Base-by-base conservation (phyloP, 345 rosid species). In the Moricandia moricandioides region DNA sequence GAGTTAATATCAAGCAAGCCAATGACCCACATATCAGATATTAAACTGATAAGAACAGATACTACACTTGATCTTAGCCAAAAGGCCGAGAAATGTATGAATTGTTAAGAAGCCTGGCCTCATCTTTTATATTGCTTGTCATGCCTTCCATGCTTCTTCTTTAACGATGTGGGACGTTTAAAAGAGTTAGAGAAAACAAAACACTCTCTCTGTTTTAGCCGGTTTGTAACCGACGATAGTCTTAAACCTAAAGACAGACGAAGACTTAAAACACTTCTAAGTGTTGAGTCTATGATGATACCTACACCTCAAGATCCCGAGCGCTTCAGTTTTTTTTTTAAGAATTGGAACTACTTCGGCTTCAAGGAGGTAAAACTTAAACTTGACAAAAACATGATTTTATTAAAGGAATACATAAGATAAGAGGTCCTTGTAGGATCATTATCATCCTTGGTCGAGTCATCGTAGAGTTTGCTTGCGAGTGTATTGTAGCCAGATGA, bases 251-350 rank as follows among this genome's bases (percentile, higher is more conserved):
- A 39, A 91, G 99, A 89, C 82, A 75, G 87, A 70, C 80, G 91
- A 74, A 81, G 84, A 80, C 84, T 88, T 3, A 96, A 94, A 73
- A 84, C 70, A 72, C 87, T 90, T 62, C 62, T 73, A 62, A 88
- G 85, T 68, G 75, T 81, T 62, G 97, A 94, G 82, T 80, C 79
- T 29, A 91, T 90, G 95, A 88, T 94, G 96, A 88, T 94, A 88
- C 98, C 98, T 14, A 61, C 85, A 11, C 74, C 85, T 51, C 80
- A 81, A 70, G 96, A 91, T 82, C 97, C 96, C 0, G 99, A 95
- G 78, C 84, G 83, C 70, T 92, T 95, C 83, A 91, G 99, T 79
- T 94, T 91, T 79, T 94, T 97, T 97, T 97, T 94, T n/a, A n/a
- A n/a, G n/a, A 86, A 80, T 79, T 94, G 82, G 97, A 94, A 69